phyloP scores from a whole-genome alignment of 2,329 filamentous ascomycete species.

The Microascus cirrosus region DNA sequence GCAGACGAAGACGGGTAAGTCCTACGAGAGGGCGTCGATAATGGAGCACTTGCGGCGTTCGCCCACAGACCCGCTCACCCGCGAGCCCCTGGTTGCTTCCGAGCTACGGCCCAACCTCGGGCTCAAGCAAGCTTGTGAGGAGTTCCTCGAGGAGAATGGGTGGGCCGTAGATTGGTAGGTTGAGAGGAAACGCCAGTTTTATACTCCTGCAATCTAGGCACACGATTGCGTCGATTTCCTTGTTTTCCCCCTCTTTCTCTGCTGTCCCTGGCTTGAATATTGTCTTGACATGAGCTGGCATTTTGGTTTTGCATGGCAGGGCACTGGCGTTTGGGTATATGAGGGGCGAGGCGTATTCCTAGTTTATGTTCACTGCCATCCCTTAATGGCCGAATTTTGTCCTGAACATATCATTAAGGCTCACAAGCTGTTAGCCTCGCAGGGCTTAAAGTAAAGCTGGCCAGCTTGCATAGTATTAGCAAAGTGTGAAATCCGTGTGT shows the following conservation, averaged over 20 bases:
- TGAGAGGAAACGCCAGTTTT: not conserved
- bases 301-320: not conserved
- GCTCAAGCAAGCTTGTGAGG: conserved; percentile 70
- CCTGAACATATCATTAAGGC: no score
- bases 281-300: not conserved
- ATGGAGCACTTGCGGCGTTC: conserved; percentile 72
- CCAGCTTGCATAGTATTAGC: no score
- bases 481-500: no score
- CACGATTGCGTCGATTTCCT: not conserved
- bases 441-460: no score
- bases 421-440: no score
- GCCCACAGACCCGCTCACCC: conserved; percentile 71
- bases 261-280: not conserved
- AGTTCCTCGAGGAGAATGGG: conserved; percentile 77
- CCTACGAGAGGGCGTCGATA: conserved; percentile 79
- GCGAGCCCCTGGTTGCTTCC: conserved; percentile 55
- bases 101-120: conserved; percentile 76
- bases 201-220: not conserved
- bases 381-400: no score
- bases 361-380: not conserved
- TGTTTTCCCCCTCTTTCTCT: not conserved
- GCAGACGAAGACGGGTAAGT: conserved; percentile 73
- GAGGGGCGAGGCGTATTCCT: not conserved
- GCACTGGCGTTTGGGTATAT: not conserved
- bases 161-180: conserved; percentile 84